These are phyloP conservation scores for Lepidium aucheri DNA, from an alignment of 345 rosid genomes.

Conservation along the genomic window DNA sequence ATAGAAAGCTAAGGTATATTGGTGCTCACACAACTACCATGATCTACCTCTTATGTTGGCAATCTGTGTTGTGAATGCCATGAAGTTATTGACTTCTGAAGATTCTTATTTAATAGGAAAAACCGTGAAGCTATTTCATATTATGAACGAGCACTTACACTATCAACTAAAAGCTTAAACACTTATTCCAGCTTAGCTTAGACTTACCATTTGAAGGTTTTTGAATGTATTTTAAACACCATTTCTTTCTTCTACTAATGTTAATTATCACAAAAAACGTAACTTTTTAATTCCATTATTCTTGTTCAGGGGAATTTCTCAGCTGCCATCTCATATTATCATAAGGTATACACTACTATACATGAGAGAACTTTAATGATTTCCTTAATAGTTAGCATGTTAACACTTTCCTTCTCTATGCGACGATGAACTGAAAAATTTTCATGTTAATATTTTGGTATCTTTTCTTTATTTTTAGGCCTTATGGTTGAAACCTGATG, in stretches of 20 bases:
- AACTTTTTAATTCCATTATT: not conserved
- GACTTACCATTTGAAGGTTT: constrained; percentile 88
- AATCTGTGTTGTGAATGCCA: not conserved
- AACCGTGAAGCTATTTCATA: constrained; percentile 55
- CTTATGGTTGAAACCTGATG: constrained; percentile 71
- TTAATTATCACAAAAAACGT: not conserved
- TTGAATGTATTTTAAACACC: not conserved
- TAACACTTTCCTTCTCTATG: not conserved
- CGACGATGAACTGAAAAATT: not conserved
- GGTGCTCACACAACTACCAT: not conserved
- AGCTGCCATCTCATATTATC: constrained; percentile 54
- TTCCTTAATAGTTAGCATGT: not conserved
- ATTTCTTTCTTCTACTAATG: not conserved
- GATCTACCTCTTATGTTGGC: constrained; percentile 6
- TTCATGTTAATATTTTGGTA: not conserved
- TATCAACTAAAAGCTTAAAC: constrained; percentile 76
- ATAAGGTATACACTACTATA: constrained; percentile 47
- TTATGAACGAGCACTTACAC: constrained; percentile 78
- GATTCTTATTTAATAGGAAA: constrained; percentile 39
- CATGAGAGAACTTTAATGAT: not conserved
- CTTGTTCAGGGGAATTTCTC: constrained; percentile 60
- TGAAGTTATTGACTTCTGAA: not conserved
- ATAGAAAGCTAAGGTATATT: constrained; percentile 71
- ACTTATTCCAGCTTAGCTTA: constrained; percentile 98
- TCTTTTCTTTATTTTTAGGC: constrained; percentile 38